Percentiles rank a stretch among this genome's conserved stretches.
Evolutionary conservation across 2,329 filamentous ascomycete genomes (phyloP).

Genomic region (Westerdykella ornata): DNA sequence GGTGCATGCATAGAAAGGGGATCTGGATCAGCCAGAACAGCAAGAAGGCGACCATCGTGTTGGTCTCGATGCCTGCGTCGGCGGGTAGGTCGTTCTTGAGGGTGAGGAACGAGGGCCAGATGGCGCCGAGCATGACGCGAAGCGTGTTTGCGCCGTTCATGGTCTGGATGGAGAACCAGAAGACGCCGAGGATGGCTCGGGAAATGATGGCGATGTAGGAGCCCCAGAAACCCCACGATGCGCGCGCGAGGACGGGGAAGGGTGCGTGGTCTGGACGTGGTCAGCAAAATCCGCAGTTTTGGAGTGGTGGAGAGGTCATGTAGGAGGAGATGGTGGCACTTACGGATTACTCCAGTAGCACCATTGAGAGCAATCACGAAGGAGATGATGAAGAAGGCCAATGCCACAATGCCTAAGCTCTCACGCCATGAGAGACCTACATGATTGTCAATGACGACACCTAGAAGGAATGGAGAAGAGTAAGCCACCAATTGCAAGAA

Average conservation of each 20-base stretch:
- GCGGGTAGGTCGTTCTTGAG: slow-evolving; percentile 49
- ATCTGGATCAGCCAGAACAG: slow-evolving; percentile 53
- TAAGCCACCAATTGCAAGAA: slow-evolving; percentile 33
- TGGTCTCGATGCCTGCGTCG: slow-evolving; percentile 49
- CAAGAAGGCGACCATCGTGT: slow-evolving; percentile 52
- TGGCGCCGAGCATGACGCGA: slow-evolving; percentile 48
- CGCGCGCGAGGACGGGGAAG: slow-evolving; percentile 51
- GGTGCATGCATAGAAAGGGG: slow-evolving; percentile 51
- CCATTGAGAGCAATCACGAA: slow-evolving; percentile 58
- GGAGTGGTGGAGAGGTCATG: no score
- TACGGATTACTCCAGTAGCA: slow-evolving; percentile 39
- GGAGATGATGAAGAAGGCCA: slow-evolving; percentile 49
- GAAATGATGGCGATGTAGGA: slow-evolving; percentile 51
- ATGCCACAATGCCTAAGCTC: slow-evolving; percentile 48
- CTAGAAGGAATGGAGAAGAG: slow-evolving; percentile 6
- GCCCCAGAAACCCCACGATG: slow-evolving; percentile 53
- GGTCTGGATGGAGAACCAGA: slow-evolving; percentile 62
- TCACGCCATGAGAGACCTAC: slow-evolving; percentile 51
- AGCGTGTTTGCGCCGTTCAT: slow-evolving; percentile 55
- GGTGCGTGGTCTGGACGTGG: slow-evolving; percentile 47
- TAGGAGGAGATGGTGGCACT: not conserved
- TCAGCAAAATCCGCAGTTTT: slow-evolving; percentile 1
- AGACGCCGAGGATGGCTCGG: slow-evolving; percentile 49
- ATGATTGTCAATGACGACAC: not conserved
- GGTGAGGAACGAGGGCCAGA: slow-evolving; percentile 52